Evolutionary conservation across 163 green algal genomes (phyloP), one percentile per base, ranked within the genome.

Genomic region (Coccomyxa subellipsoidea): DNA sequence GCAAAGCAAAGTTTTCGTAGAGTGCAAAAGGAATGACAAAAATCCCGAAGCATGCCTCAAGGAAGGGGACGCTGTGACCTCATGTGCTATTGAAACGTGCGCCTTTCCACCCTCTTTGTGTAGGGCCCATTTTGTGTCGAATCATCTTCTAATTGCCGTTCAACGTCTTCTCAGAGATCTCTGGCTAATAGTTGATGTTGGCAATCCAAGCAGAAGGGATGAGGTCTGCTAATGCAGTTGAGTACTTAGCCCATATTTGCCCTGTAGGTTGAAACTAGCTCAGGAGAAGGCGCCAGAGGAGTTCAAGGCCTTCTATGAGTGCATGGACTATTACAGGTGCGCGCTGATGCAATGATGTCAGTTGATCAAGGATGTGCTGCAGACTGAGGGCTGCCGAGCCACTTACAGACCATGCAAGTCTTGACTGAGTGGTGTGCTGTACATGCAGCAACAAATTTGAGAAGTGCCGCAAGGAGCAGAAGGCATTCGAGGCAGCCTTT

Each of bases 301-400:
- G 76, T 80, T 96, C 35, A 95, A 95, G 66, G 81, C 75, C 0
- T 96, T 93, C 81, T 92, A 88, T 79, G 89, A 94, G 78, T 97
- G 93, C 85, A 93, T 97, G 89, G 90, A 97, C 80, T 97, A 96
- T 75, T 93, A 93, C 82, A 93, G 89, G 90, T 92, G 29, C 36
- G 76, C 32, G 15, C 32, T 36, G 4, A 12, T 32, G 37, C 3
- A 29, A 31, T 35, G 37, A 15, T 9, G 31, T 4, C n/a, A n/a
- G n/a, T n/a, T n/a, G n/a, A n/a, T n/a, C n/a, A n/a, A n/a, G n/a
- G n/a, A n/a, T n/a, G n/a, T n/a, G n/a, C n/a, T n/a, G n/a, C n/a
- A n/a, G n/a, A n/a, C n/a, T n/a, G n/a, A n/a, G n/a, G n/a, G n/a
- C n/a, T n/a, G n/a, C n/a, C n/a, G n/a, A n/a, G n/a, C n/a, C n/a